Evolutionary conservation across 2,329 filamentous ascomycete species (phyloP), one percentile per base, ranked within the genome.

Genomic region (Claviceps sorghi): DNA sequence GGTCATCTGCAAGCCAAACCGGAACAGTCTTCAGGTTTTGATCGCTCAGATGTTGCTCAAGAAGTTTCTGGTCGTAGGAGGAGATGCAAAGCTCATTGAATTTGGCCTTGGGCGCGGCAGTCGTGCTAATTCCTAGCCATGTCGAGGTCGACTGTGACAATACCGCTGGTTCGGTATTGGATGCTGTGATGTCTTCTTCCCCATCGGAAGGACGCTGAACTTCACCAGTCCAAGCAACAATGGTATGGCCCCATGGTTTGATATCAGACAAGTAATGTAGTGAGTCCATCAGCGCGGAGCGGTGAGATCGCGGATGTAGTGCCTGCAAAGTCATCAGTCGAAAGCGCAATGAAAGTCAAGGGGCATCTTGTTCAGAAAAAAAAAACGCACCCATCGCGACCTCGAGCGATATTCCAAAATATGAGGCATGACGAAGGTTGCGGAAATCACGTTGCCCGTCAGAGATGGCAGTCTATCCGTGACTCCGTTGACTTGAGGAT

Each of bases 151-250:
- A 54, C 6, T 32, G 26, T n/a, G 48, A 40, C 22, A 32, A 21
- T 50, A 45, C 29, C 17, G 26, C 19, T 0, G 41, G 11, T 19
- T 42, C 17, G 29, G 19, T 26, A 5, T 21, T 34, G 5, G 30
- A n/a, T 19, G 10, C 26, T 2, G n/a, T 30, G 9, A 15, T 30
- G 9, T 51, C 29, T 3, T 51, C 36, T 11, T 41, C 38, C 11
- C 81, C 10, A 4, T 32, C 45, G 13, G 48, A 19, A 9, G 40
- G 22, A 29, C 32, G 43, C 13, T 48, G 77, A 52, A 90, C 83
- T 66, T 96, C 91, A 50, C 91, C 91, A 3, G 90, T 95, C 91
- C 91, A 97, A 40, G 88, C 90, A 49, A 97, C 86, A 2, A 95
- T 78, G 0, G 84, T 91, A 69, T 96, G 90, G 59, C 88, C 86